Base-by-base conservation (phyloP, 495 filamentous ascomycete genomes). In the Rhizodiscina lignyota region DNA sequence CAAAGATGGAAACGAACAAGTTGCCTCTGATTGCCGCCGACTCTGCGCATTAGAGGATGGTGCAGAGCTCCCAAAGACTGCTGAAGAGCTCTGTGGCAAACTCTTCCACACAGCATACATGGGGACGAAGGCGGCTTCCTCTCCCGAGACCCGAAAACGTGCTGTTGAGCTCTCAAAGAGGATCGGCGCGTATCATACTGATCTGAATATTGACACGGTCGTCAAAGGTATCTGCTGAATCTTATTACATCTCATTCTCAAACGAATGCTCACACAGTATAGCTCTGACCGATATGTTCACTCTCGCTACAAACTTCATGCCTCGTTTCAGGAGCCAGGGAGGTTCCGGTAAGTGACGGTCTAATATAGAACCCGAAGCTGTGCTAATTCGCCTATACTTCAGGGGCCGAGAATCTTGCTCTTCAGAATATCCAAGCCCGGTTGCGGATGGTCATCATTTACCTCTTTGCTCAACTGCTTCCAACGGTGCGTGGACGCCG, bases 391-490 rank as follows among this genome's bases (percentile, higher is more conserved):
- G n/a, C n/a, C n/a, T n/a, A n/a, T n/a, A n/a, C n/a, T n/a, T n/a
- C 51, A 11, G 39, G 44, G 3, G 52, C 67, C 0, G 72, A 77
- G 44, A 83, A 77, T 34, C 53, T 81, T 11, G 77, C 76, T 3
- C 53, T 87, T 15, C 87, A 87, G 47, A 86, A 84, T 45, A 71
- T 92, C 15, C 84, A 93, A 49, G 83, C 83, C 2, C 61, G 84
- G 2, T 52, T 66, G 5, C 60, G 86, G 35, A 93, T 94, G 84
- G 82, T 92, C 2, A 62, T 74, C 0, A 67, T 79, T 1, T 92
- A 92, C 50, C 49, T 73, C 5, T 83, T 83, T 54, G 78, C 74
- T 0, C 74, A 78, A 33, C 48, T 82, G 20, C 54, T 83, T 1
- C 71, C 76, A 0, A 69, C 63, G 10, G 63, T 75, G 4, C 58